Conservation (phyloP, 228 moss, liverwort and hornwort species). For the Sphagnum fallax region DNA sequence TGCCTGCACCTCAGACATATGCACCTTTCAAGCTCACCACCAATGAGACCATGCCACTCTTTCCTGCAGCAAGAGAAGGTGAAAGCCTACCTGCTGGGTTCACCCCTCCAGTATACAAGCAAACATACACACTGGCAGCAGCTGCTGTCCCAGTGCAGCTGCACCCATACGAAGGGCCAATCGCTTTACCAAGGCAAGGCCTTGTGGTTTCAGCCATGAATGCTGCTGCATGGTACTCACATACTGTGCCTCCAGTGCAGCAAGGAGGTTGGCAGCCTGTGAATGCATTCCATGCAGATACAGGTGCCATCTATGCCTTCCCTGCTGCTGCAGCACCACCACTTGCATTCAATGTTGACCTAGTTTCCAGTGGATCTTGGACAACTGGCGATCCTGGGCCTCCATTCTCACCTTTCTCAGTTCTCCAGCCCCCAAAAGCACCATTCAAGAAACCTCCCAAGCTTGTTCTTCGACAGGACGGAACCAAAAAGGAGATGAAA, state of each 20-base stretch:
- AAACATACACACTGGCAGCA: slow-evolving; percentile 22
- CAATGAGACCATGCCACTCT: slow-evolving; percentile 18
- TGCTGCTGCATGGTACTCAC: slow-evolving; percentile 13
- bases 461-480: slow-evolving; percentile 41
- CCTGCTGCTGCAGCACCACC: slow-evolving; percentile 15
- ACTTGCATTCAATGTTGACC: slow-evolving; percentile 21
- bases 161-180: slow-evolving; percentile 21
- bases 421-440: slow-evolving; percentile 37
- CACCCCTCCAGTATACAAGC: slow-evolving; percentile 15
- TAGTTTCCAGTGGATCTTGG: slow-evolving; percentile 21
- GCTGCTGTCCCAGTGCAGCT: slow-evolving; percentile 23
- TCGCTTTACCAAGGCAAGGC: slow-evolving; percentile 18
- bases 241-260: not conserved
- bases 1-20: slow-evolving; percentile 2
- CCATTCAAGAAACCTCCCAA: slow-evolving; percentile 48
- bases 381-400: slow-evolving; percentile 17
- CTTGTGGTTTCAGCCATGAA: slow-evolving; percentile 26
- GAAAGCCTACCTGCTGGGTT: slow-evolving; percentile 10
- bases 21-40: slow-evolving; percentile 10
- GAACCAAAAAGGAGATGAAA: slow-evolving; percentile 45
- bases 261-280: slow-evolving; percentile 25
- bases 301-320: slow-evolving; percentile 27
- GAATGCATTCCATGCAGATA: slow-evolving; percentile 18
- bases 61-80: slow-evolving; percentile 28
- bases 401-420: slow-evolving; percentile 35